These are phyloP conservation scores for Fusarium oxysporum DNA, from an alignment of 2,329 filamentous ascomycete genomes.

Conservation along the genomic window DNA sequence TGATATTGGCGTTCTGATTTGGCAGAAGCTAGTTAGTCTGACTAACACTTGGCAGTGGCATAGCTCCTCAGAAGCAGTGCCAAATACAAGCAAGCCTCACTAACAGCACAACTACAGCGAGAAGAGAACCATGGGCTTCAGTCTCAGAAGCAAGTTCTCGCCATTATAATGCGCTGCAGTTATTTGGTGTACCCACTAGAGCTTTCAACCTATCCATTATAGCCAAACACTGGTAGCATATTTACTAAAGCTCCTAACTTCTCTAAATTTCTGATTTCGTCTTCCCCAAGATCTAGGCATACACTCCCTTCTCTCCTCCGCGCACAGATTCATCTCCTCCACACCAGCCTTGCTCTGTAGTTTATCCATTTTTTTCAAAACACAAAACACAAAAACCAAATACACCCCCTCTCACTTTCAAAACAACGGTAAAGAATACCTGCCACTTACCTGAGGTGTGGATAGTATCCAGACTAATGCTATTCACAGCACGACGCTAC, in stretches of 20 bases:
- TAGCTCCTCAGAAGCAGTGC: not conserved
- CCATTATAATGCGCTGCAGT: not conserved
- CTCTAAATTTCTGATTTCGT: slow-evolving; percentile 1
- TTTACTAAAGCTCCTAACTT: slow-evolving; percentile 6
- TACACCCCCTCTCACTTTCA: not conserved
- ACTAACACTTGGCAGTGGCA: slow-evolving; percentile 3
- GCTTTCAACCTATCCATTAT: not conserved
- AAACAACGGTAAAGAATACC: not conserved
- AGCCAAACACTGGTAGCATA: not conserved
- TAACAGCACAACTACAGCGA: not conserved
- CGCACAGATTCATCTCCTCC: not conserved
- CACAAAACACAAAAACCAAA: not conserved
- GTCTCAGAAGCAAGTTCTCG: not conserved
- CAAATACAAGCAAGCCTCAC: not conserved
- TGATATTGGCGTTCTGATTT: not conserved
- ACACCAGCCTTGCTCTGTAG: not conserved
- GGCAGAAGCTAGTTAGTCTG: not conserved
- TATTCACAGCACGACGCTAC: slow-evolving; percentile 1
- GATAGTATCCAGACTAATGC: slow-evolving; percentile 8
- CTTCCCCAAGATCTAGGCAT: not conserved
- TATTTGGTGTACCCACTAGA: not conserved
- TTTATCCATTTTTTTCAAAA: not conserved
- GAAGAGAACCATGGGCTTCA: not conserved
- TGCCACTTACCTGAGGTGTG: not conserved
- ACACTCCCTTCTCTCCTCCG: not conserved